phyloP scores from a whole-genome alignment of 2,329 filamentous ascomycete species.

The Botryotinia convoluta region DNA sequence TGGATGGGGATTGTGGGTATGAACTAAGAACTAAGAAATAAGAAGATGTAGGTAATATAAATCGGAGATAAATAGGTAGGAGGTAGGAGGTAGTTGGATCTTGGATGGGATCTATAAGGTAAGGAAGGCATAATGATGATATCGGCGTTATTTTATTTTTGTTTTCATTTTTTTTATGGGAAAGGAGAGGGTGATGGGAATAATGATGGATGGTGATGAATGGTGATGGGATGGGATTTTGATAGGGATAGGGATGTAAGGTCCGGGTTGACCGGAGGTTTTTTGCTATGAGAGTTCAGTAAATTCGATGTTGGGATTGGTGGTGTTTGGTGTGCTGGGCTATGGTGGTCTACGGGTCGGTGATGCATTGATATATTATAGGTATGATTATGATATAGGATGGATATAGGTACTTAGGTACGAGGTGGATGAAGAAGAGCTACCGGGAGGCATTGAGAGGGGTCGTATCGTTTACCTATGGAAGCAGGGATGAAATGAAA shows the following conservation, averaged over 20 bases:
- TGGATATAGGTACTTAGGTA: not conserved
- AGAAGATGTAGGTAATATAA: not conserved
- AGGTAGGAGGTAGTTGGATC: not conserved
- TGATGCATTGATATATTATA: not conserved
- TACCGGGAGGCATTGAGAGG: not conserved
- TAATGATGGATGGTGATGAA: not conserved
- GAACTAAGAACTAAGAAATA: too few species aligned
- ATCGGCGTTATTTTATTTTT: not conserved
- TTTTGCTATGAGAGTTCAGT: too few species aligned
- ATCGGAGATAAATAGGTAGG: not conserved
- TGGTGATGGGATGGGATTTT: not conserved
- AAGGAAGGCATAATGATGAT: not conserved
- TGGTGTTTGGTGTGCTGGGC: too few species aligned
- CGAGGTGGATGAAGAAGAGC: not conserved
- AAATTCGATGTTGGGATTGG: too few species aligned
- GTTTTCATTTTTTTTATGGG: not conserved
- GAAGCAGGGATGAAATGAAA: not conserved
- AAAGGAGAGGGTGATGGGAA: not conserved
- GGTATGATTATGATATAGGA: not conserved
- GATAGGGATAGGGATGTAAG: not conserved
- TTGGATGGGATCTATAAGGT: not conserved
- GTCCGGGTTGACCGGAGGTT: not conserved
- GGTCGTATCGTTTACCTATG: not conserved
- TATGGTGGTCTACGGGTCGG: not conserved
- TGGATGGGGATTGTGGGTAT: not conserved